These are phyloP conservation scores for Talaromyces thailandensis DNA, from an alignment of 495 filamentous ascomycete genomes.

Conservation along the genomic window DNA sequence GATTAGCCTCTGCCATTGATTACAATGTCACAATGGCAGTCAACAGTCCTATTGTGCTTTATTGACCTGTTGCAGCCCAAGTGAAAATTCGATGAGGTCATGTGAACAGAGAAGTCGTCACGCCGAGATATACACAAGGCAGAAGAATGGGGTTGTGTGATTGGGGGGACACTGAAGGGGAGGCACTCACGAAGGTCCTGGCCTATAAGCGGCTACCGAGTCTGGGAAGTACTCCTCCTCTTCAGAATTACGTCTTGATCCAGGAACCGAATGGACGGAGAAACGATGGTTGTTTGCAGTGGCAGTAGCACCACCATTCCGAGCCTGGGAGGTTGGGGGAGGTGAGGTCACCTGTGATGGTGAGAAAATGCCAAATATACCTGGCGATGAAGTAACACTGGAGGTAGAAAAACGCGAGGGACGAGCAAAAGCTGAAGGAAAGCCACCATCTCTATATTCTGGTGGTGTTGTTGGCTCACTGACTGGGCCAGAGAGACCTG, in stretches of 20 bases:
- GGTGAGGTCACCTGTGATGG: conserved; percentile 64
- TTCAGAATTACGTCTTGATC: conserved; percentile 61
- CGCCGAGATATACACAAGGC: neutral
- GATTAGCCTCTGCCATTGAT: neutral
- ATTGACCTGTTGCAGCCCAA: conserved; percentile 9
- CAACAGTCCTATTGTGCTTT: conserved; percentile 1
- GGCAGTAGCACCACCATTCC: conserved; percentile 25
- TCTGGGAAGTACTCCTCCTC: conserved; percentile 34
- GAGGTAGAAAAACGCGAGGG: conserved; percentile 78
- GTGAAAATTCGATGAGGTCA: neutral
- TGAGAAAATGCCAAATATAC: conserved; percentile 62
- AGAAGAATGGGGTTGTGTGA: neutral
- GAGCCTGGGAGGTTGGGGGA: conserved; percentile 35
- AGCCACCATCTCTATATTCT: conserved; percentile 71
- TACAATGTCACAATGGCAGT: conserved; percentile 8
- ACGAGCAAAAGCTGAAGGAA: conserved; percentile 64
- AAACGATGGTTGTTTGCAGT: conserved; percentile 33
- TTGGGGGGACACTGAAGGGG: conserved; percentile 2
- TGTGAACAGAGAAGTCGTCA: neutral
- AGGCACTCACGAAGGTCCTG: conserved; percentile 31
- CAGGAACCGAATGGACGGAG: conserved; percentile 73
- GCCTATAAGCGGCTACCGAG: conserved; percentile 23
- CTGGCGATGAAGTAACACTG: conserved; percentile 71
- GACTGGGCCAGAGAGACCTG: conserved; percentile 58
- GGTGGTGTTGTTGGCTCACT: conserved; percentile 97